Base-by-base conservation (phyloP, 108 stramenopile species). In the Chaetoceros muelleri region DNA sequence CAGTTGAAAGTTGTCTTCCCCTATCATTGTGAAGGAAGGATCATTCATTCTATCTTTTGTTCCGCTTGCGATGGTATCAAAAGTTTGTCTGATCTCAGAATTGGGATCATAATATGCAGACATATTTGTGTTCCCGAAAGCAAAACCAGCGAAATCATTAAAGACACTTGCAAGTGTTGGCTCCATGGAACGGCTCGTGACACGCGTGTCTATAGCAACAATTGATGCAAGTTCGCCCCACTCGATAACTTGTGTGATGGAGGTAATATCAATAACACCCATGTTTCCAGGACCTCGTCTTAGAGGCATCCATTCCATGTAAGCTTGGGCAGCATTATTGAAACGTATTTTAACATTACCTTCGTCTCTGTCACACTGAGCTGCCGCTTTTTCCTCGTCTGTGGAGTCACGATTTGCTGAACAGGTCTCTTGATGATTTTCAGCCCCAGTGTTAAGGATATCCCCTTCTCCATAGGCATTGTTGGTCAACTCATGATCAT, bases 281-380 rank as follows among this genome's bases (percentile, higher is more conserved):
- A 63, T 50, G 1, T 3, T 19, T n/a, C 63, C 69, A 28, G 48
- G 30, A 7, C n/a, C 49, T 0, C 44, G 7, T 22, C 69, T 55
- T 21, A 70, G n/a, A 19, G 69, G 69, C 62, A 64, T 70, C 69
- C 62, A 65, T 52, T 70, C 69, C 56, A 58, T 34, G 58, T 64
- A 70, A 2, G 69, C 69, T 28, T 58, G 57, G 24, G 58, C 45
- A 0, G 69, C 69, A 24, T 23, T 48, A 19, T 53, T 50, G 25
- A 65, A 30, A 8, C 69, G 57, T 3, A 23, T 0, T 0, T 28
- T 20, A 2, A n/a, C 28, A 20, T 21, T 3, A 22, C 69, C 69
- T 52, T 70, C 69, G 27, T 58, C 58, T 3, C 55, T 16, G 26
- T 63, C 49, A 28, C 62, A 63, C 10, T 34, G 5, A 2, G 55